phyloP scores from a whole-genome alignment of 371 early-diverging fungal species.

The Saksenaea vasiformis region DNA sequence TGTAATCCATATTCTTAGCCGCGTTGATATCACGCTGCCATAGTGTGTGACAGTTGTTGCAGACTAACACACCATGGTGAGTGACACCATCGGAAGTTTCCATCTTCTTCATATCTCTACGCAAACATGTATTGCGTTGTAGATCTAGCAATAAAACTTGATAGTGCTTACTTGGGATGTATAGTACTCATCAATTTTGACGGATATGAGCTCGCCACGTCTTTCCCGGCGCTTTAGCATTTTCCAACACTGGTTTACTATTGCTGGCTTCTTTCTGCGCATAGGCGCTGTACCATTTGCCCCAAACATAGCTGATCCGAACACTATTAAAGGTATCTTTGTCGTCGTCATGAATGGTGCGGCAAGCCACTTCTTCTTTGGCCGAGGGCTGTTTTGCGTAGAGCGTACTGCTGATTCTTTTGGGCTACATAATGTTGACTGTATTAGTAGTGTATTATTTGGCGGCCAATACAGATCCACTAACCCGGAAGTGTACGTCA shows the following conservation, averaged over 20 bases:
- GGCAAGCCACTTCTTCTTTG: background rate
- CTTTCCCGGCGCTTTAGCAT: background rate
- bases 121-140: conserved; percentile 1
- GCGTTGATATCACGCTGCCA: no score
- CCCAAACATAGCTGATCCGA: no score
- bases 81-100: conserved; percentile 1
- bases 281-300: background rate
- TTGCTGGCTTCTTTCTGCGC: background rate
- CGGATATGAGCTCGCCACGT: background rate
- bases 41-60: conserved; percentile 10
- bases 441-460: background rate
- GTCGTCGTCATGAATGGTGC: background rate
- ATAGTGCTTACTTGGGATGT: background rate
- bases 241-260: background rate
- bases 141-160: background rate
- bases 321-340: background rate
- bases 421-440: background rate
- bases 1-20: no score
- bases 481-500: no score
- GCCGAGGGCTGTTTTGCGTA: background rate
- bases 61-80: conserved; percentile 10
- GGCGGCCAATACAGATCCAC: background rate
- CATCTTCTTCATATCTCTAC: background rate
- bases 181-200: conserved; percentile 5
- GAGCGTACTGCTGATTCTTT: no score